Percentiles rank a stretch among this genome's conserved stretches.
Conservation (phyloP, 495 filamentous ascomycete genomes). For the Ascobolus immersus region DNA sequence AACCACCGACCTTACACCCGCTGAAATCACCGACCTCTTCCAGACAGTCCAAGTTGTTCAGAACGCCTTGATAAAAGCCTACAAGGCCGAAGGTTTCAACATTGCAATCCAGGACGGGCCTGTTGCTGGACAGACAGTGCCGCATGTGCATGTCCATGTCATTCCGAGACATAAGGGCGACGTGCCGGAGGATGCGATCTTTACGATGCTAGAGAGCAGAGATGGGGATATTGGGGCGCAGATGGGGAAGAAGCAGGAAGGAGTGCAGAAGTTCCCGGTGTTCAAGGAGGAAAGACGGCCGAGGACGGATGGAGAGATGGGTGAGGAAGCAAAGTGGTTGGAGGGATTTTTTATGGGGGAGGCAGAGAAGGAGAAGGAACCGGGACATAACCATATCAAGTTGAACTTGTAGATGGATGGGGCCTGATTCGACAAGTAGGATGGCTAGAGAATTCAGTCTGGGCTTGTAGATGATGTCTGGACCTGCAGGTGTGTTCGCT, state of each 20-base stretch:
- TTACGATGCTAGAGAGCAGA: constrained; percentile 58
- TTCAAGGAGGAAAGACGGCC: constrained; percentile 38
- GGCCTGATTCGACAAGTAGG: too few species aligned
- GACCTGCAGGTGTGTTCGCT: too few species aligned
- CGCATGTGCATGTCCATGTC: constrained; percentile 81
- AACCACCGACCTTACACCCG: constrained; percentile 43
- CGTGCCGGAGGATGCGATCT: constrained; percentile 35
- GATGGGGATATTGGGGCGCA: constrained; percentile 48
- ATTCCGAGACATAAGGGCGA: constrained; percentile 44
- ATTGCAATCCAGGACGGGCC: constrained; percentile 78
- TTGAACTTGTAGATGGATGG: too few species aligned
- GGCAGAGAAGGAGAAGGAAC: too few species aligned
- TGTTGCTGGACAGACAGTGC: constrained; percentile 70
- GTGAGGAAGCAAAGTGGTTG: constrained; percentile 44
- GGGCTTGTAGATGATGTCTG: too few species aligned
- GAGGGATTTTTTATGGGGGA: too few species aligned
- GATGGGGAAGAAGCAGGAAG: constrained; percentile 5
- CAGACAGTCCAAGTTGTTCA: constrained; percentile 48
- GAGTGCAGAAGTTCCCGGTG: constrained; percentile 9
- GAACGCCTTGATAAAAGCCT: constrained; percentile 12
- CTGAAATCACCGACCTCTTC: constrained; percentile 68
- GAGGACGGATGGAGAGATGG: constrained; percentile 53
- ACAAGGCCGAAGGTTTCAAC: constrained; percentile 40
- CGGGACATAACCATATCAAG: too few species aligned
- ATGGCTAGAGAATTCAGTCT: too few species aligned